Conservation (phyloP, 345 rosid species). For the Geranium brycei region DNA sequence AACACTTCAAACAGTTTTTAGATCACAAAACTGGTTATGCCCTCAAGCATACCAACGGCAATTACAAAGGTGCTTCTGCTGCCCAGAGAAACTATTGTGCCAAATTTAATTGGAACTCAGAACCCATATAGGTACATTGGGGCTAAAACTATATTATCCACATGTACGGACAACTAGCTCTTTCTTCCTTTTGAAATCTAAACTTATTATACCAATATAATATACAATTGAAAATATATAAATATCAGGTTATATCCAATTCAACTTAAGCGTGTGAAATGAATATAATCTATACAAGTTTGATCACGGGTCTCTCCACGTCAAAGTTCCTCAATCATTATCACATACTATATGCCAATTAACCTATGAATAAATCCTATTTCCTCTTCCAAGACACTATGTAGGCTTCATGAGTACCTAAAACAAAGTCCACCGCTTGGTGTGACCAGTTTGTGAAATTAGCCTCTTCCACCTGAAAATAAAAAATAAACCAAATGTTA, state of each 20-base stretch:
- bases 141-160: too few species aligned
- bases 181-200: too few species aligned
- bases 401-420: slow-evolving; percentile 31
- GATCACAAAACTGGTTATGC: background rate
- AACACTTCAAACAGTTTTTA: background rate
- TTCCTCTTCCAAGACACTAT: background rate
- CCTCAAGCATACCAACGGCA: background rate
- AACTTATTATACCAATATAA: too few species aligned
- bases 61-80: too few species aligned
- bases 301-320: background rate
- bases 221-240: too few species aligned
- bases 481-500: background rate
- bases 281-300: background rate
- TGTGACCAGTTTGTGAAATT: slow-evolving; percentile 75
- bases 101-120: too few species aligned
- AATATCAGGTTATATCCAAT: background rate
- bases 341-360: background rate
- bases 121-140: too few species aligned
- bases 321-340: background rate
- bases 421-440: slow-evolving; percentile 82
- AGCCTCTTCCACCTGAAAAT: slow-evolving; percentile 36
- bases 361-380: background rate
- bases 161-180: too few species aligned
- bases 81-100: too few species aligned
- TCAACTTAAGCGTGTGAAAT: background rate